Evolutionary conservation across 345 rosid species (phyloP).

Genomic region (Balakata baccata): DNA sequence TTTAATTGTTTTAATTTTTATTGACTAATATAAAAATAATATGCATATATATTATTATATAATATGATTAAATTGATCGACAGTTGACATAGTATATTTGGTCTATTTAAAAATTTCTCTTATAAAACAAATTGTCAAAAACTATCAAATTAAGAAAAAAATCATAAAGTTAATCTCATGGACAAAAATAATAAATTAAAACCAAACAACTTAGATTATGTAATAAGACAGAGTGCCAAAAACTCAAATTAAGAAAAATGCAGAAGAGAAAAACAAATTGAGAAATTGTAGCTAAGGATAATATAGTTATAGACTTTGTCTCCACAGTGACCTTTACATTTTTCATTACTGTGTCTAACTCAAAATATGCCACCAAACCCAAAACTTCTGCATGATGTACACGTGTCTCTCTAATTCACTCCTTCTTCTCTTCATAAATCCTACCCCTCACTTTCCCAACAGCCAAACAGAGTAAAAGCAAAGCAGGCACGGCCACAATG

Average conservation of each 20-base stretch:
- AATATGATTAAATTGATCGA: no score
- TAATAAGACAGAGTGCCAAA: no score
- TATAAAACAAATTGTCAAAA: not conserved
- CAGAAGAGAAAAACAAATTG: no score
- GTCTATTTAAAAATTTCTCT: no score
- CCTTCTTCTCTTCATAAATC: conserved; percentile 26
- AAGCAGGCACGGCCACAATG: not conserved
- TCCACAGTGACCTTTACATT: not conserved
- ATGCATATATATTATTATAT: no score
- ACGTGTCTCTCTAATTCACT: conserved; percentile 19
- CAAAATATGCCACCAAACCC: conserved; percentile 10
- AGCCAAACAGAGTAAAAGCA: not conserved
- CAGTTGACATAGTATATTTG: no score
- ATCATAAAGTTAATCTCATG: no score
- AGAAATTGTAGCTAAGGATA: no score
- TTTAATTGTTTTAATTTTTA: no score
- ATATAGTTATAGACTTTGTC: conserved; percentile 5
- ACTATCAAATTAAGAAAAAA: not conserved
- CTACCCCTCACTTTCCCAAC: not conserved
- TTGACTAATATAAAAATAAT: no score
- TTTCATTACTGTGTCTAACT: conserved; percentile 12
- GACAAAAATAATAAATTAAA: not conserved
- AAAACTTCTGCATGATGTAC: conserved; percentile 30
- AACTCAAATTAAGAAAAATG: no score
- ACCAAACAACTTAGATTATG: not conserved